Conservation (phyloP, 2,329 filamentous ascomycete genomes). For the Ophioceras dolichostomum region DNA sequence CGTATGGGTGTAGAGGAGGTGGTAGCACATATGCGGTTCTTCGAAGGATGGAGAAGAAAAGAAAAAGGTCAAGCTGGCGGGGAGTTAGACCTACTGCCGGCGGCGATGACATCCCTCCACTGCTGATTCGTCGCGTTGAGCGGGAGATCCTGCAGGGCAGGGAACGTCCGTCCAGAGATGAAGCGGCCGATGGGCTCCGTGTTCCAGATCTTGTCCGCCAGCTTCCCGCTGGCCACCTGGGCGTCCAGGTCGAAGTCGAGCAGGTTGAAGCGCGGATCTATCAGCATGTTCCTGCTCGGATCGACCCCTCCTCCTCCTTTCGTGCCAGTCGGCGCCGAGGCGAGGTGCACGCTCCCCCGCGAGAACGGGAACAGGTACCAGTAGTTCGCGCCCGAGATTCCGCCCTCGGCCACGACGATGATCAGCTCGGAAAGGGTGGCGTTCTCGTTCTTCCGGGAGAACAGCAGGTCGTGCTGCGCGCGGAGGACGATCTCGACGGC, state of each 20-base stretch:
- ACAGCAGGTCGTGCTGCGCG: conserved; percentile 35
- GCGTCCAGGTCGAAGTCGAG: conserved; percentile 3
- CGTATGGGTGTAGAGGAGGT: too few relatives aligned
- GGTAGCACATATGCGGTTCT: too few relatives aligned
- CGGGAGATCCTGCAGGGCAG: conserved; percentile 18
- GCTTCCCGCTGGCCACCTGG: conserved; percentile 8
- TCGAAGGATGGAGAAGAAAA: too few relatives aligned
- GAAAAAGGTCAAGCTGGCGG: conserved; percentile 18
- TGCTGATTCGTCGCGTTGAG: conserved; percentile 17
- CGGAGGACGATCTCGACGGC: conserved; percentile 26
- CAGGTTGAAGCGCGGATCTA: conserved; percentile 38
- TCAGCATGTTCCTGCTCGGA: conserved; percentile 27
- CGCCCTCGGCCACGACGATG: conserved; percentile 17
- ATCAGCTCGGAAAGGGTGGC: conserved; percentile 35
- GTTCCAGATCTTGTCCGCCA: conserved; percentile 14
- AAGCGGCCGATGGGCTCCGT: conserved; percentile 26
- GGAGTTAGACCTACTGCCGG: conserved; percentile 11
- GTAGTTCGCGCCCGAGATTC: conserved; percentile 21
- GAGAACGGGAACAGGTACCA: conserved; percentile 34
- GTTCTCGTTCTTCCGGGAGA: conserved; percentile 19
- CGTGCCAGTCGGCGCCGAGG: conserved; percentile 13
- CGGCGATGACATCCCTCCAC: neutral
- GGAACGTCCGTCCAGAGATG: conserved; percentile 24
- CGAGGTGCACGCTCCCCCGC: conserved; percentile 42
- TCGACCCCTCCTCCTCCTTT: too few relatives aligned